Base-by-base conservation (phyloP, 1,284 basidiomycete genomes). In the Cutaneotrichosporon sp. region DNA sequence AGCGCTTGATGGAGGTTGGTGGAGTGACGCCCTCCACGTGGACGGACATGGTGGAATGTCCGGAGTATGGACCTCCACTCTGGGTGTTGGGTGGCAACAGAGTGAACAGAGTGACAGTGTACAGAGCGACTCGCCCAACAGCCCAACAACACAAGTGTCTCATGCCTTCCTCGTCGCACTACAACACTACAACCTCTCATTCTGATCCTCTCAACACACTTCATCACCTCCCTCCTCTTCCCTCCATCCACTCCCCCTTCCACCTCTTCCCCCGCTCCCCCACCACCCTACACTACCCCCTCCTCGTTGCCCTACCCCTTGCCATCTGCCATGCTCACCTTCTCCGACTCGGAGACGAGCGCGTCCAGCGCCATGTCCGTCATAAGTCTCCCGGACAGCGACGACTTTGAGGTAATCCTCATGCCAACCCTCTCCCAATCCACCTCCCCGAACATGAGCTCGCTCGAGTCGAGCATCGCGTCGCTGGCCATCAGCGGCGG, bases 331-430 rank as follows among this genome's bases (percentile, higher is more conserved):
- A 29, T 16, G 24, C 10, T 25, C 46, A 25, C 46, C 46, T 49
- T 27, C 16, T 49, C 24, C 22, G 22, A 25, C 25, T 49, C 46
- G 24, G 22, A 25, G 24, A 24, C 14, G 46, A n/a, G n/a, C n/a
- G 7, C 46, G 14, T 25, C 46, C 46, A 24, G 10, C 24, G 46
- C 24, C 14, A 16, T 38, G 14, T 49, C 46, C 11, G 13, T 49
- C 24, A 29, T 49, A 25, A 25, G 22, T 16, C 10, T 49, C 22
- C 16, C 43, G 10, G 34, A 31, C 2, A 47, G 38, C 27, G 56
- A 51, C 34, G 47, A 50, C 25, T 58, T 43, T 31, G 57, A 59
- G 57, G 34, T 59, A 14, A 47, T 58, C 36, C 47, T 58, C 36
- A 33, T 58, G 49, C 56, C 56, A 4, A 5, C 20, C 38, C 2